Conservation (phyloP, 75 land plant genomes). For the Gnetum montanum region DNA sequence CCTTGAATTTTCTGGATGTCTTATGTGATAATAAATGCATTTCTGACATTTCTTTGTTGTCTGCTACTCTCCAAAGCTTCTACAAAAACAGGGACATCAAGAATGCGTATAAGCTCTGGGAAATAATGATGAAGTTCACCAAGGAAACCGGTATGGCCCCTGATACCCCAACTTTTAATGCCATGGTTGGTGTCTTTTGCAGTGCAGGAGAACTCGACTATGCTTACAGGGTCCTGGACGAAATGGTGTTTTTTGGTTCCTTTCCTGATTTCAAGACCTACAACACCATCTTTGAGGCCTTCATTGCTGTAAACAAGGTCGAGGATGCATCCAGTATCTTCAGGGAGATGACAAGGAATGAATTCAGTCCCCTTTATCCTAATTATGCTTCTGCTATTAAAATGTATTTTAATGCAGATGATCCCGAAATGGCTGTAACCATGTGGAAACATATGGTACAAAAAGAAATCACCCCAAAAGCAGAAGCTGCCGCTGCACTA, state of each 20-base stretch:
- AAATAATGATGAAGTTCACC: conserved; percentile 11
- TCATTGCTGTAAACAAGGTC: conserved; percentile 1
- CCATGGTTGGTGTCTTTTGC: conserved; percentile 27
- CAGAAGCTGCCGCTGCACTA: conserved; percentile 21
- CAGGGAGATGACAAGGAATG: conserved; percentile 15
- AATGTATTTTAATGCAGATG: conserved; percentile 8
- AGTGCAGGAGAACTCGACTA: background rate
- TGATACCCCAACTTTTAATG: conserved; percentile 27
- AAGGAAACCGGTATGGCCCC: conserved; percentile 9
- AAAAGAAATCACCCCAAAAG: conserved; percentile 9
- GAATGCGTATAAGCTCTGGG: conserved; percentile 22
- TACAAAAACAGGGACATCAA: conserved; percentile 10
- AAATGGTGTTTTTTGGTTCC: conserved; percentile 14
- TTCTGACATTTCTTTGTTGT: conserved; percentile 28
- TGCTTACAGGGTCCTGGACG: conserved; percentile 11
- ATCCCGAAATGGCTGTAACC: conserved; percentile 7
- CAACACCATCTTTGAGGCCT: conserved; percentile 16
- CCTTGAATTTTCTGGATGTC: conserved; percentile 9
- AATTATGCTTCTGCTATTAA: conserved; percentile 11
- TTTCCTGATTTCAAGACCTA: conserved; percentile 17
- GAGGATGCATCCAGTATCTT: conserved; percentile 10
- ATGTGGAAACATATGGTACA: conserved; percentile 4
- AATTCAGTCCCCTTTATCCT: background rate
- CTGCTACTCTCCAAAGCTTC: conserved; percentile 10
- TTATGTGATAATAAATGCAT: conserved; percentile 22